Percentiles rank a stretch among this genome's conserved stretches.
These are phyloP conservation scores for Digitaria exilis DNA, from an alignment of 202 grass and related monocot species.

Conservation along the genomic window DNA sequence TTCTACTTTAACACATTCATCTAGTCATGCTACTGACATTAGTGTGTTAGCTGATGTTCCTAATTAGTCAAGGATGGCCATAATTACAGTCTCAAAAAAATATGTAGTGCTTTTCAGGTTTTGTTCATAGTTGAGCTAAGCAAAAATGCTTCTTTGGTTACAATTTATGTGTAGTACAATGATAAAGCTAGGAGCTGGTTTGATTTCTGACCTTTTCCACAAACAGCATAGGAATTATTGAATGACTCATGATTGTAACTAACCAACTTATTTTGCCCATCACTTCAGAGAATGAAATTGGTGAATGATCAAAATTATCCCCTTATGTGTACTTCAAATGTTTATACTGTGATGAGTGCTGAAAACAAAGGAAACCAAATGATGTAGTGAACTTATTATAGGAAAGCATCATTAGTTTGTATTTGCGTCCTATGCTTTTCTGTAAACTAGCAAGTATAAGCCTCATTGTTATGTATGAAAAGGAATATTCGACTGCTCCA, in stretches of 20 bases:
- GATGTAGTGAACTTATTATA: not conserved
- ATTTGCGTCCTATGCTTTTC: not conserved
- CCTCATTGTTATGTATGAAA: not conserved
- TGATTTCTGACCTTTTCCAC: not conserved
- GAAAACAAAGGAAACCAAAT: not conserved
- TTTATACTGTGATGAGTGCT: not conserved
- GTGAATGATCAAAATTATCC: not conserved
- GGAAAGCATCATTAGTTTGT: constrained; percentile 1
- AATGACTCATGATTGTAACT: not conserved
- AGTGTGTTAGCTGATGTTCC: not conserved
- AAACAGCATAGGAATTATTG: not conserved
- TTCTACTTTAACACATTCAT: not conserved
- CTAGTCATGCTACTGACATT: constrained; percentile 6
- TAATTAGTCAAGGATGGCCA: constrained; percentile 12
- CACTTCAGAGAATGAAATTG: constrained; percentile 4
- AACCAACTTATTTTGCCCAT: not conserved
- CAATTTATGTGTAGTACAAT: not conserved
- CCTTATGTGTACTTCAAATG: not conserved
- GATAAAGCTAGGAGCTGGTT: constrained; percentile 27
- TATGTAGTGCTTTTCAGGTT: not conserved
- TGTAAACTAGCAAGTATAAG: not conserved
- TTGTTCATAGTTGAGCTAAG: constrained; percentile 2
- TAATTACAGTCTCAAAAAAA: not conserved
- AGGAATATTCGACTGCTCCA: constrained; percentile 18
- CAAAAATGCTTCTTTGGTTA: constrained; percentile 2